These are phyloP conservation scores for Cryptosporidium bovis DNA, from an alignment of 169 alveolate species.

Conservation along the genomic window DNA sequence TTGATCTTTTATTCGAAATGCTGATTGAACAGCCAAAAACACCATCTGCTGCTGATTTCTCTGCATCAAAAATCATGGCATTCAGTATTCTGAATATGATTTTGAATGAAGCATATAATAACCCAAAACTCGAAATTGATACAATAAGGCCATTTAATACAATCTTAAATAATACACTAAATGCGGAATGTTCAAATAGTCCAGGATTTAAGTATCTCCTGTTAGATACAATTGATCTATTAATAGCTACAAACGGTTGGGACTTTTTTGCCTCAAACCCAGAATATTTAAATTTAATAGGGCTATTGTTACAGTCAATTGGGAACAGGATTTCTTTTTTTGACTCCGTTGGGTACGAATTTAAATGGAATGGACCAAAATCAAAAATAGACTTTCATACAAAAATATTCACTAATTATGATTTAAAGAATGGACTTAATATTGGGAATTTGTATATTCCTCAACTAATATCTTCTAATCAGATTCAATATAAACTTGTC, in stretches of 20 bases:
- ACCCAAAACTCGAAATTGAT: slow-evolving; percentile 39
- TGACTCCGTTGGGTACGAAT: background rate
- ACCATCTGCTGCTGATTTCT: slow-evolving; percentile 46
- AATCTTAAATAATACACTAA: slow-evolving; percentile 52
- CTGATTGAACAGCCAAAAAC: slow-evolving; percentile 45
- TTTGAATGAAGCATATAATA: slow-evolving; percentile 32
- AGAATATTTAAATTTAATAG: slow-evolving; percentile 27
- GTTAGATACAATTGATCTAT: slow-evolving; percentile 58
- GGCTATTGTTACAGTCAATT: slow-evolving; percentile 27
- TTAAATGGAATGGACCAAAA: slow-evolving; percentile 48
- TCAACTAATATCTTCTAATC: background rate
- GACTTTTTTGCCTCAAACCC: slow-evolving; percentile 15
- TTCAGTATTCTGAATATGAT: slow-evolving; percentile 54
- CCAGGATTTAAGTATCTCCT: slow-evolving; percentile 57
- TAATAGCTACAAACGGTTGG: slow-evolving; percentile 64
- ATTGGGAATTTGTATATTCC: slow-evolving; percentile 25
- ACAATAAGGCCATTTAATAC: slow-evolving; percentile 62
- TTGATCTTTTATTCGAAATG: slow-evolving; percentile 53
- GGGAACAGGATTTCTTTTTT: slow-evolving; percentile 67
- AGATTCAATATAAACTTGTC: slow-evolving; percentile 12
- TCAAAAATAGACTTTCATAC: slow-evolving; percentile 19
- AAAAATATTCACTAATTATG: slow-evolving; percentile 19
- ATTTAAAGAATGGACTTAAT: slow-evolving; percentile 22
- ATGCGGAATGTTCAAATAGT: slow-evolving; percentile 62
- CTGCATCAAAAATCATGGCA: slow-evolving; percentile 65